Percentiles rank a stretch among this genome's conserved stretches.
Conservation (phyloP, 2,329 filamentous ascomycete genomes). For the Penicillium sp. region DNA sequence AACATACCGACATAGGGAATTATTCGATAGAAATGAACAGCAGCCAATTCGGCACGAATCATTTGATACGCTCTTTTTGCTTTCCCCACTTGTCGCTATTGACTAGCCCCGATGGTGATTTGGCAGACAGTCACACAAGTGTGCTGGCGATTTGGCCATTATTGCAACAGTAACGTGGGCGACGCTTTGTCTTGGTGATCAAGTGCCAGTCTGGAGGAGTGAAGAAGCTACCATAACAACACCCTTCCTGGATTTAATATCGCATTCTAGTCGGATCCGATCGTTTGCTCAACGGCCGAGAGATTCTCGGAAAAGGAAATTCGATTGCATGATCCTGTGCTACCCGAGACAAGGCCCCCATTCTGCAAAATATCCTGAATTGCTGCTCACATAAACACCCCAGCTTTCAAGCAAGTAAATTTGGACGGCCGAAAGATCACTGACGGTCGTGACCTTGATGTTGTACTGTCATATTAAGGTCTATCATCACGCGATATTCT, state of each 20-base stretch:
- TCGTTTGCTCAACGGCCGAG: neutral
- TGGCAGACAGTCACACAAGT: conserved; percentile 20
- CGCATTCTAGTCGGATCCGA: neutral
- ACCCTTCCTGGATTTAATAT: neutral
- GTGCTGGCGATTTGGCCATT: conserved; percentile 14
- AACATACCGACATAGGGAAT: neutral
- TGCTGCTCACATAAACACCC: neutral
- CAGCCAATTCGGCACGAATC: neutral
- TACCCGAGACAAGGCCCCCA: conserved; percentile 1
- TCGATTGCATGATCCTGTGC: conserved; percentile 14
- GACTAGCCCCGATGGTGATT: conserved; percentile 8
- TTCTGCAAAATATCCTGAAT: neutral
- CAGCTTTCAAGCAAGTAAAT: neutral
- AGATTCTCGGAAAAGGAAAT: neutral
- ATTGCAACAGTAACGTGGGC: conserved; percentile 26
- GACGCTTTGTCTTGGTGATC: conserved; percentile 1
- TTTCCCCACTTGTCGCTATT: neutral
- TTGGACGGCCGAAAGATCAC: neutral
- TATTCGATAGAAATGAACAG: neutral
- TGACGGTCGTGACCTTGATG: neutral
- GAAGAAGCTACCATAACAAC: neutral
- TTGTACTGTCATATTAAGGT: neutral
- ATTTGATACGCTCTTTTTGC: neutral
- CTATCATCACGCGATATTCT: neutral
- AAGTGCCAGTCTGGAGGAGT: neutral